phyloP scores from a whole-genome alignment of 1,139 yeast species.

The Protomyces inundatus region DNA sequence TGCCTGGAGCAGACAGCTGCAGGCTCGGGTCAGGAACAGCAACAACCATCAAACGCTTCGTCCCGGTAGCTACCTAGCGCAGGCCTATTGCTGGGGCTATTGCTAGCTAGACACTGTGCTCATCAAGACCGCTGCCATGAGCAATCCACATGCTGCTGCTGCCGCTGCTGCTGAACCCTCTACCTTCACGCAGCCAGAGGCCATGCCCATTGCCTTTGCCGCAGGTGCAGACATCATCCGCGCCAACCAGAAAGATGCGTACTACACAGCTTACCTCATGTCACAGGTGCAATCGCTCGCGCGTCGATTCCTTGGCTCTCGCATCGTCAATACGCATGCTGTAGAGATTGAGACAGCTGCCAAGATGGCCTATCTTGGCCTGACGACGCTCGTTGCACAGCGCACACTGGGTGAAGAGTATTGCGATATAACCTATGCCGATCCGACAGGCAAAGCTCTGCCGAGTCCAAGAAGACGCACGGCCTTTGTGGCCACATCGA shows the following conservation, averaged over 20 bases:
- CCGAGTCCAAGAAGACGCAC: slow-evolving; percentile 43
- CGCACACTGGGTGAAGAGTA: slow-evolving; percentile 92
- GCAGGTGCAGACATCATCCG: slow-evolving; percentile 24
- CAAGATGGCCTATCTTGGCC: slow-evolving; percentile 55
- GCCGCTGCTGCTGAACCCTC: background rate
- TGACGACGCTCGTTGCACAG: slow-evolving; percentile 71
- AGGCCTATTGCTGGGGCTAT: background rate
- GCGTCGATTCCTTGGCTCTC: slow-evolving; percentile 7
- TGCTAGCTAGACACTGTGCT: background rate
- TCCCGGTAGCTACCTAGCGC: too few relatives aligned
- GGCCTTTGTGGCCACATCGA: slow-evolving; percentile 36
- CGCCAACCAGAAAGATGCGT: slow-evolving; percentile 21
- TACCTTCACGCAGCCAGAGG: background rate
- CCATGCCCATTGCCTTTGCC: slow-evolving; percentile 1
- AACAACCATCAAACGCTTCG: too few relatives aligned
- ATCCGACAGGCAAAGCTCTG: slow-evolving; percentile 48
- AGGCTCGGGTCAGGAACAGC: too few relatives aligned
- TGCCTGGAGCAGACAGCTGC: too few relatives aligned
- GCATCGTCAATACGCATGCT: background rate
- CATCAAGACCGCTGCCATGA: too few relatives aligned
- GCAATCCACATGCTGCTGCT: background rate
- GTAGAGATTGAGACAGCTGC: slow-evolving; percentile 54
- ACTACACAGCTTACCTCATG: slow-evolving; percentile 2
- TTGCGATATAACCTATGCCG: slow-evolving; percentile 73
- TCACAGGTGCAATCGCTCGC: slow-evolving; percentile 9